Conservation (phyloP, 495 filamentous ascomycete species). For the Oleoguttula mirabilis region DNA sequence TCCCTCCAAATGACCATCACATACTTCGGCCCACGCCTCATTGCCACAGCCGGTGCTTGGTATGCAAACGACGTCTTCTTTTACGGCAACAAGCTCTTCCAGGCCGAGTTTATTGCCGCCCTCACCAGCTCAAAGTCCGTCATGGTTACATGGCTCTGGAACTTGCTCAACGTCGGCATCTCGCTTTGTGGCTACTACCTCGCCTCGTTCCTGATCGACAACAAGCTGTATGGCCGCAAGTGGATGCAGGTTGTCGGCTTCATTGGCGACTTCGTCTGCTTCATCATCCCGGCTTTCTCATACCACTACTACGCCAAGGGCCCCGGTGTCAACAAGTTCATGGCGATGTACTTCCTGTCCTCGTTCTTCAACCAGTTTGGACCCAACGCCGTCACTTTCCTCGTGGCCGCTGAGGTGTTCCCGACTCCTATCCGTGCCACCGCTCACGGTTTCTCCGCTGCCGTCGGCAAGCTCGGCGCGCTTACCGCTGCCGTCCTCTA, state of each 20-base stretch:
- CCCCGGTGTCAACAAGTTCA: slow-evolving; percentile 62
- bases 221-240: slow-evolving; percentile 85
- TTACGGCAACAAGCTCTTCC: slow-evolving; percentile 96
- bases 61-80: slow-evolving; percentile 93
- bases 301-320: slow-evolving; percentile 62
- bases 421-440: slow-evolving; percentile 82
- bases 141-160: slow-evolving; percentile 82
- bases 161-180: slow-evolving; percentile 72
- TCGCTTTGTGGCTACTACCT: slow-evolving; percentile 75
- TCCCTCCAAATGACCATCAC: slow-evolving; percentile 63
- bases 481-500: slow-evolving; percentile 72
- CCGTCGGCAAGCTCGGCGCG: slow-evolving; percentile 71
- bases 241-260: slow-evolving; percentile 88
- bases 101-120: slow-evolving; percentile 69
- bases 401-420: slow-evolving; percentile 83
- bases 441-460: slow-evolving; percentile 80
- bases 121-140: slow-evolving; percentile 52
- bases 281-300: slow-evolving; percentile 72
- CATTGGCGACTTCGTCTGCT: slow-evolving; percentile 74
- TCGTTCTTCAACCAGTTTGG: slow-evolving; percentile 97
- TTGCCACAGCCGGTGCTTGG: slow-evolving; percentile 74
- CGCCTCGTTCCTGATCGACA: slow-evolving; percentile 69
- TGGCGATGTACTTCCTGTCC: slow-evolving; percentile 84
- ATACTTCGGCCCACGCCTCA: slow-evolving; percentile 67
- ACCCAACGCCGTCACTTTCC: slow-evolving; percentile 83